phyloP scores from a whole-genome alignment of 352 stramenopile species.

The Pythium myriotylum region DNA sequence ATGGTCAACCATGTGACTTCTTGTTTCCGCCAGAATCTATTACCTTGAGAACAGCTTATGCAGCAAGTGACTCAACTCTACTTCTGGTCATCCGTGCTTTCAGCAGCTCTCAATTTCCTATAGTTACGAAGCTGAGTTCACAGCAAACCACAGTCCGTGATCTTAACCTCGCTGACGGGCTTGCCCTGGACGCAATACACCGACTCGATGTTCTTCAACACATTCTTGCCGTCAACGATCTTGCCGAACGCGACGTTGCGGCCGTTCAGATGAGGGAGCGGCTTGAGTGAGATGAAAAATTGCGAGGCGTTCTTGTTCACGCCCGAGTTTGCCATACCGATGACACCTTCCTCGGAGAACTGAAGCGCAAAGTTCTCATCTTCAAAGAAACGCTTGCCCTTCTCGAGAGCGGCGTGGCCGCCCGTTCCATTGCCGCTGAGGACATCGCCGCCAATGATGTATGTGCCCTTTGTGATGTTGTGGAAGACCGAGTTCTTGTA shows the following conservation, averaged over 20 bases:
- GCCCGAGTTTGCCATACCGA: slow-evolving; percentile 98
- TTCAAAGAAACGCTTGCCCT: slow-evolving; percentile 76
- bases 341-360: slow-evolving; percentile 81
- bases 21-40: slow-evolving; percentile 35
- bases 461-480: slow-evolving; percentile 84
- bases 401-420: slow-evolving; percentile 70
- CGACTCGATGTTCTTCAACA: slow-evolving; percentile 82
- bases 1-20: background rate
- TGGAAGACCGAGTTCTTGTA: slow-evolving; percentile 87
- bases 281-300: slow-evolving; percentile 98
- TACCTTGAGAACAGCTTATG: slow-evolving; percentile 21
- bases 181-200: slow-evolving; percentile 87
- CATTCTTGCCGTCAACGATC: slow-evolving; percentile 79
- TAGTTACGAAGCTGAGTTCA: slow-evolving; percentile 37
- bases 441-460: slow-evolving; percentile 77
- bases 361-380: slow-evolving; percentile 89
- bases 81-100: background rate
- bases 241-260: slow-evolving; percentile 89
- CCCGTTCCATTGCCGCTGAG: slow-evolving; percentile 74
- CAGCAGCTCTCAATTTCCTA: slow-evolving; percentile 10
- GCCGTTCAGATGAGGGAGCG: slow-evolving; percentile 84
- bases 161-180: slow-evolving; percentile 78
- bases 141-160: slow-evolving; percentile 79
- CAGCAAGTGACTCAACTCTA: background rate
- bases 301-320: slow-evolving; percentile 98